Evolutionary conservation across 2,329 filamentous ascomycete species (phyloP).

Genomic region (Pseudocercospora ulei): DNA sequence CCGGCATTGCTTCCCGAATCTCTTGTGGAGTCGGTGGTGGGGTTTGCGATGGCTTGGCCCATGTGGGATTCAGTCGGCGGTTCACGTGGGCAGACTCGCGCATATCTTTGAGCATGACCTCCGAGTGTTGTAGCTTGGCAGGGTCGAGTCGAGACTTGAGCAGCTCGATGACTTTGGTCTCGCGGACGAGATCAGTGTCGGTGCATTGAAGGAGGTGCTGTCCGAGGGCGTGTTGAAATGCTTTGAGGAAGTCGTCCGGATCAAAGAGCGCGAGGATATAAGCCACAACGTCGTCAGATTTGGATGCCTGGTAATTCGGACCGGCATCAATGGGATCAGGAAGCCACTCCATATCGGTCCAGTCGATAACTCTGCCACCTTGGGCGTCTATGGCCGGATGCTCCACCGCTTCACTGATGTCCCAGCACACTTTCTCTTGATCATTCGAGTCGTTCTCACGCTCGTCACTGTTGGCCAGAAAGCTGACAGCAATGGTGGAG

Average conservation of each 20-base stretch:
- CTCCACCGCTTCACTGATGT: constrained; percentile 58
- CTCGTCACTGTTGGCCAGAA: constrained; percentile 53
- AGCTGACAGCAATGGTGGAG: constrained; percentile 63
- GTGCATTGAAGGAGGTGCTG: constrained; percentile 62
- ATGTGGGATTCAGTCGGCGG: constrained; percentile 28
- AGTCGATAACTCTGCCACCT: constrained; percentile 60
- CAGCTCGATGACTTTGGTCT: constrained; percentile 70
- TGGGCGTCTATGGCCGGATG: constrained; percentile 48
- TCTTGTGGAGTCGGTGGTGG: constrained; percentile 28
- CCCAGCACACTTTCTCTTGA: constrained; percentile 48
- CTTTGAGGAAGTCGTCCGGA: constrained; percentile 87
- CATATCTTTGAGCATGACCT: constrained; percentile 95
- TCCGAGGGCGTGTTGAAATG: constrained; percentile 81
- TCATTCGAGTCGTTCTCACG: constrained; percentile 35
- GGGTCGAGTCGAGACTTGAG: constrained; percentile 86
- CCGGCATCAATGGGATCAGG: constrained; percentile 89
- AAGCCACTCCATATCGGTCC: constrained; percentile 86
- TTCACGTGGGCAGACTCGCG: constrained; percentile 64
- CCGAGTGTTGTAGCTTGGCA: constrained; percentile 74
- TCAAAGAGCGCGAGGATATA: constrained; percentile 83
- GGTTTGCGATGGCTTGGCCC: constrained; percentile 18
- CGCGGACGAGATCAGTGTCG: constrained; percentile 60
- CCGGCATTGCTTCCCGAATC: constrained; percentile 32
- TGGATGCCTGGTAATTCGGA: constrained; percentile 77
- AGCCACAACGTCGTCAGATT: constrained; percentile 81